Base-by-base conservation (phyloP, 331 rosid species). In the Spiraea crenata region DNA sequence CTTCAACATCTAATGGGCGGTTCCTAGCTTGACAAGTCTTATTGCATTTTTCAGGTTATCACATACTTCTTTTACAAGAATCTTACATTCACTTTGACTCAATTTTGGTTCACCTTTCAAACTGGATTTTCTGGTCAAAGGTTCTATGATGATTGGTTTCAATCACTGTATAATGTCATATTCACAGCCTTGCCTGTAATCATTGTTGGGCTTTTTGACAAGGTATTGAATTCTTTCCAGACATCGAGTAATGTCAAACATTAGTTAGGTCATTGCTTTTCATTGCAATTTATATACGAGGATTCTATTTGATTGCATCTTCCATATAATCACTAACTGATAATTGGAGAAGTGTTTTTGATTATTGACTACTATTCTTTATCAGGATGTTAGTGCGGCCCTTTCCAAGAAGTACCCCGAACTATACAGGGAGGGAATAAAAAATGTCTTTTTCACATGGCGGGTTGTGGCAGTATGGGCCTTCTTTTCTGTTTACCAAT, bases 41-140 rank as follows among this genome's bases (percentile, higher is more conserved):
- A 42, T 67, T 59, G 74, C 59, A 56, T 41, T 35, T 79, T 82
- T 83, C 99, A 93, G 97, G 99, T 93, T 68, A 88, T 93, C 58
- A 71, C 85, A 47, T 93, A 93, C 86, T 93, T 91, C 85, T 89
- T 93, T 77, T 91, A 93, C 90, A 93, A 93, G 90, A 91, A 93
- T 86, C 99, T 93, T 70, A 91, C 97, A 0, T 93, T 93, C 81
- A 87, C 97, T 72, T 86, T 93, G 79, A 93, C 99, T 73, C 99
- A 89, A 83, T 93, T 93, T 85, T 91, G 99, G 97, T 93, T 87
- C 86, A 93, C 97, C 72, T 93, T 93, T 70, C 92, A 93, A 80
- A 93, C 99, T 70, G 99, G 99, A 74, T 93, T 84, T 74, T 93
- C 99, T 76, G 99, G 99, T 77, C 99, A 93, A 77, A 91, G 99